Evolutionary conservation across 2,329 filamentous ascomycete species (phyloP), one percentile per base, ranked within the genome.

Genomic region (Conoideocrella luteorostrata): DNA sequence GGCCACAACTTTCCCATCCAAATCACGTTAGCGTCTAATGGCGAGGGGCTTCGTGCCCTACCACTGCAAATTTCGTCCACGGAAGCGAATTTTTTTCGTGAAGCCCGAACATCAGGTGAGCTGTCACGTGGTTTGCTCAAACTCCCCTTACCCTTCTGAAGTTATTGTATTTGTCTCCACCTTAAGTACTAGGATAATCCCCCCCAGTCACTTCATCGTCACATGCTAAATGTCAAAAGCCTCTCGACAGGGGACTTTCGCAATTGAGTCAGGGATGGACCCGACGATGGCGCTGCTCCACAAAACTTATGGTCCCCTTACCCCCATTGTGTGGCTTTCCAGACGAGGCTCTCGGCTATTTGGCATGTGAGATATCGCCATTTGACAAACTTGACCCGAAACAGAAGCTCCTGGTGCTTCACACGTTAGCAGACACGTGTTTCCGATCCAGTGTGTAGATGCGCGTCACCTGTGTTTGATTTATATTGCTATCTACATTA

Each of bases 1-100:
- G 50, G 51, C 53, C 59, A 59, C 55, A 55, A 53, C 51, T 59
- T 61, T 60, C 52, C 37, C 30, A 30, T 46, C 41, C 34, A 23
- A 35, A 39, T 38, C 5, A 45, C 50, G 54, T 48, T 52, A 55
- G 52, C 52, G 48, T 50, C 52, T 52, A 47, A 45, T 40, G 40
- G 39, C 48, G 55, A 52, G 59, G 62, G 60, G 56, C 53, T 61
- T 52, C 45, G 44, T 63, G 63, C 63, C 63, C 63, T 66, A 66
- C 51, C 34, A 22, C 38, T 17, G 15, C 7, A n/a, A 22, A 23
- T 30, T 39, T 17, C 34, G 18, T 23, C 34, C 26, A 6, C 35
- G 37, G 22, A 42, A 39, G 34, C 44, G 44, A 46, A 33, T 20
- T 28, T 9, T 29, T n/a, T 38, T 15, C 2, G 20, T 26, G 30